phyloP scores from a whole-genome alignment of 2,329 filamentous ascomycete genomes.

The Ramularia endophylla region DNA sequence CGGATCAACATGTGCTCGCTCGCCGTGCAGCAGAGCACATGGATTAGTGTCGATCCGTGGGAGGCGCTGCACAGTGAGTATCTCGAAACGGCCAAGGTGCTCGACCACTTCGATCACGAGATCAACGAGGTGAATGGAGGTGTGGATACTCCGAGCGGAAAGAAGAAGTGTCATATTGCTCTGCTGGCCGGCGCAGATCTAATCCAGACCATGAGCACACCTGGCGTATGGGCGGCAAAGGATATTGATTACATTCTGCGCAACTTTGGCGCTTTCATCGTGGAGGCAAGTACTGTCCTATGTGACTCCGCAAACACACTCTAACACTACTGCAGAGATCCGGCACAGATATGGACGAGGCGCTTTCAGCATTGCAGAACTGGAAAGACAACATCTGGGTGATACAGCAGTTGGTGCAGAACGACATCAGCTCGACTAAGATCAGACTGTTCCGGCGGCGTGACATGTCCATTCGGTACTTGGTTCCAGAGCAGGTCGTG shows the following conservation, averaged over 20 bases:
- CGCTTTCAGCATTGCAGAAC: constrained; percentile 70
- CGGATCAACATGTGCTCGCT: constrained; percentile 81
- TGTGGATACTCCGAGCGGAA: constrained; percentile 62
- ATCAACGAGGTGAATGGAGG: constrained; percentile 76
- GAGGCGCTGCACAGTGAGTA: constrained; percentile 82
- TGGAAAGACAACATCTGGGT: constrained; percentile 85
- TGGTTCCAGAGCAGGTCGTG: constrained; percentile 68
- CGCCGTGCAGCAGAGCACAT: constrained; percentile 68
- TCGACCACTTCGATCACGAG: constrained; percentile 87
- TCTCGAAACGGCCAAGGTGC: constrained; percentile 78
- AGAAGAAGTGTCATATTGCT: constrained; percentile 66
- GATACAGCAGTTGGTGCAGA: constrained; percentile 81
- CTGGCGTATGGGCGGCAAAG: constrained; percentile 68
- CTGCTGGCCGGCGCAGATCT: constrained; percentile 66
- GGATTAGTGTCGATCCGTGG: constrained; percentile 82
- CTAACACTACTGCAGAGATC: constrained; percentile 61
- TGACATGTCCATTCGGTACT: constrained; percentile 75
- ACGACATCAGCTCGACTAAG: constrained; percentile 76
- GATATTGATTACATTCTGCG: constrained; percentile 86
- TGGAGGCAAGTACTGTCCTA: constrained; percentile 38
- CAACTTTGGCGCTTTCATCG: constrained; percentile 75
- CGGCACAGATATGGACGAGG: constrained; percentile 84
- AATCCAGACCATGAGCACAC: constrained; percentile 48
- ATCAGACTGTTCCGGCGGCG: constrained; percentile 74
- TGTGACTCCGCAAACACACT: constrained; percentile 54